phyloP scores from a whole-genome alignment of 2,329 filamentous ascomycete species.

The Alternaria gaisen region DNA sequence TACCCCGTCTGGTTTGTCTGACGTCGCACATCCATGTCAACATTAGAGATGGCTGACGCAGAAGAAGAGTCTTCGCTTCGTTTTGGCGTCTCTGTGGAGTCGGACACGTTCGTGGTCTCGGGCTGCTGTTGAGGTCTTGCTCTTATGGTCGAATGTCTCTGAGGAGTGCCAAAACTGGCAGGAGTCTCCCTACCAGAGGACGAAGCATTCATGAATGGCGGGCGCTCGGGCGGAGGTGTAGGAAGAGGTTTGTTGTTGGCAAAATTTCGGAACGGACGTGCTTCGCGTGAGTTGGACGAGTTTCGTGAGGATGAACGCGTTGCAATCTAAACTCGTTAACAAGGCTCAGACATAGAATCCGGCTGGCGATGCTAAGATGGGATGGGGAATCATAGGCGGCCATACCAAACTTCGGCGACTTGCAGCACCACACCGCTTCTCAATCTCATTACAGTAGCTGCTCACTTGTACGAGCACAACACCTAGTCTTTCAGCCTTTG shows the following conservation, averaged over 20 bases:
- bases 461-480: slow-evolving; percentile 75
- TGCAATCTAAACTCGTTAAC: slow-evolving; percentile 42
- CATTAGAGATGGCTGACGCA: slow-evolving; percentile 16
- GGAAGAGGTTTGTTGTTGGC: slow-evolving; percentile 49
- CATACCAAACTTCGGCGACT: slow-evolving; percentile 80
- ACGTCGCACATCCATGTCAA: slow-evolving; percentile 30
- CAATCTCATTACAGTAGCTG: slow-evolving; percentile 83
- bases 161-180: slow-evolving; percentile 22
- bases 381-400: slow-evolving; percentile 2
- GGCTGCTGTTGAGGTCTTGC: slow-evolving; percentile 28
- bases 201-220: slow-evolving; percentile 35
- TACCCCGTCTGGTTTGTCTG: slow-evolving; percentile 29
- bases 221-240: slow-evolving; percentile 41
- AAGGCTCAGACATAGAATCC: background rate
- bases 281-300: slow-evolving; percentile 47
- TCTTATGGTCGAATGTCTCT: slow-evolving; percentile 26
- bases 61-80: slow-evolving; percentile 27
- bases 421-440: slow-evolving; percentile 82
- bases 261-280: slow-evolving; percentile 44
- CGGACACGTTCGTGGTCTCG: slow-evolving; percentile 27
- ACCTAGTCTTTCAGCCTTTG: slow-evolving; percentile 75
- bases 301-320: slow-evolving; percentile 51
- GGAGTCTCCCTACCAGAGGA: slow-evolving; percentile 25
- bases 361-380: background rate
- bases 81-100: slow-evolving; percentile 33